Percentiles rank a stretch among this genome's conserved stretches.
phyloP scores from a whole-genome alignment of 208 protist genomes.

The Sergeia podlipaevii region DNA sequence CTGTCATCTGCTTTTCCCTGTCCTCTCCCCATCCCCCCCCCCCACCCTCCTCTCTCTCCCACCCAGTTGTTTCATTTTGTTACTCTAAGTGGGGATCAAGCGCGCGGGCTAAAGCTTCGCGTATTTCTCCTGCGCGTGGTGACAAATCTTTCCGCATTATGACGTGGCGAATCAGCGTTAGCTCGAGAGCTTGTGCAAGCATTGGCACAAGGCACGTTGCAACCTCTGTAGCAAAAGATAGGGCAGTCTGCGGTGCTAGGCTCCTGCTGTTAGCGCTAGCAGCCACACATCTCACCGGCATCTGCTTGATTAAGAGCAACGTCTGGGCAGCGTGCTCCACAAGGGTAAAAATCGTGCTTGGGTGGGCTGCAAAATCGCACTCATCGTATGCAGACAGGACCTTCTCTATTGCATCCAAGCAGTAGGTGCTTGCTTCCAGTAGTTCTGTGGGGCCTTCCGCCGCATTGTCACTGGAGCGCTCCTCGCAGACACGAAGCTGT shows the following conservation, averaged over 20 bases:
- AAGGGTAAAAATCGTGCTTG: constrained; percentile 33
- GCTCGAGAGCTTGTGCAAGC: constrained; percentile 44
- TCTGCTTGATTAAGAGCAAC: constrained; percentile 10
- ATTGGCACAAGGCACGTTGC: constrained; percentile 30
- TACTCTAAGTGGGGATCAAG: constrained; percentile 22
- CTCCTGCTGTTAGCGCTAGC: constrained; percentile 16
- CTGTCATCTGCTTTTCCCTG: no score
- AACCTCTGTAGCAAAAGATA: constrained; percentile 15
- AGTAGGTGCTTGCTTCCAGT: constrained; percentile 13
- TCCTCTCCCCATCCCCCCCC: no score
- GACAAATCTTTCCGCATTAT: neutral
- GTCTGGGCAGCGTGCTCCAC: constrained; percentile 41
- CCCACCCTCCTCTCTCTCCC: no score
- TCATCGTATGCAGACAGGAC: constrained; percentile 33
- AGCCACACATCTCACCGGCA: neutral
- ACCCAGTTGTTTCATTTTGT: no score
- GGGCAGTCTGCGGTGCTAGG: constrained; percentile 16
- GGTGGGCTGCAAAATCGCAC: constrained; percentile 44
- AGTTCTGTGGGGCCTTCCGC: constrained; percentile 1
- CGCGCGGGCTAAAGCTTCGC: constrained; percentile 42
- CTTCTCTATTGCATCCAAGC: constrained; percentile 34
- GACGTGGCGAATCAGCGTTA: constrained; percentile 22
- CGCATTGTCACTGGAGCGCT: neutral
- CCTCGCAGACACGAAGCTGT: no score
- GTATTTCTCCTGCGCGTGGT: constrained; percentile 22